Conservation (phyloP, 78 protist species). For the Polysphondylium violaceum region DNA sequence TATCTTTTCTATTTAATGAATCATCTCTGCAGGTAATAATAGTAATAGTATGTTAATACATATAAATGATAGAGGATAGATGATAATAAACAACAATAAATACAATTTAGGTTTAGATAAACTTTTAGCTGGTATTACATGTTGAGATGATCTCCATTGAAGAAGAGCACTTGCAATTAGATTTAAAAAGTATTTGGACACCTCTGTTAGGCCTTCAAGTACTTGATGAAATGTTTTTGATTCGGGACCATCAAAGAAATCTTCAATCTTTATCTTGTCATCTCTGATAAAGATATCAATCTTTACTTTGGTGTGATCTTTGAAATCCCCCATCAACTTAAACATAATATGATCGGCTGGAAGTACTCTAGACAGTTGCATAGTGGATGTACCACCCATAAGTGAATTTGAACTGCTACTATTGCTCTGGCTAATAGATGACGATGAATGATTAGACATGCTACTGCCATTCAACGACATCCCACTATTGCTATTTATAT, state of each 20-base stretch:
- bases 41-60: not conserved
- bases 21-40: conserved; percentile 35
- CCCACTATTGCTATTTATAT: not conserved
- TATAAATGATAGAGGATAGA: not conserved
- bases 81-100: not conserved
- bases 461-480: too few relatives aligned
- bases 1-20: conserved; percentile 41
- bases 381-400: too few relatives aligned
- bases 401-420: too few relatives aligned
- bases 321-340: conserved; percentile 59
- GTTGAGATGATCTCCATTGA: conserved; percentile 75
- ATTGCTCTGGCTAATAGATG: not conserved
- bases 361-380: conserved; percentile 22
- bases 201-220: conserved; percentile 61
- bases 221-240: conserved; percentile 73
- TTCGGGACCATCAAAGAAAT: conserved; percentile 74
- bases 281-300: conserved; percentile 70
- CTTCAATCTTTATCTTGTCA: conserved; percentile 73
- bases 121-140: conserved; percentile 64
- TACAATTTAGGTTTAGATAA: conserved; percentile 62
- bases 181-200: conserved; percentile 62
- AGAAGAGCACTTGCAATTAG: conserved; percentile 48
- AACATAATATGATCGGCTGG: conserved; percentile 78
- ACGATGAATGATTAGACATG: not conserved
- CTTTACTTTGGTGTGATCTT: conserved; percentile 74